Percentiles rank a stretch among this genome's conserved stretches.
Conservation (phyloP, 2,329 filamentous ascomycete genomes). For the Capronia americana region DNA sequence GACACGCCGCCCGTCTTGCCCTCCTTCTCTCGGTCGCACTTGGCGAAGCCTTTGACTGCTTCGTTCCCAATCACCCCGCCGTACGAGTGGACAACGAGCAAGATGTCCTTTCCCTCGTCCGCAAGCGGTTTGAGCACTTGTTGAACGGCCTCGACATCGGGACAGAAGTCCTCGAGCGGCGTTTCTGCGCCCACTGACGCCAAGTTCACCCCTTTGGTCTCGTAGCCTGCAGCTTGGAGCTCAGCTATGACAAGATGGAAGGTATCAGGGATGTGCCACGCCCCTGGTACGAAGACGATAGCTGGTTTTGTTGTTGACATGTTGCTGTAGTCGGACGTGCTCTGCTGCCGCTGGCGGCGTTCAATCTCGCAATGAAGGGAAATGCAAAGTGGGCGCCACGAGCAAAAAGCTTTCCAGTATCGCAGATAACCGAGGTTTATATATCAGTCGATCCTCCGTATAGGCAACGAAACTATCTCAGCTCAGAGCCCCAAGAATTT, state of each 20-base stretch:
- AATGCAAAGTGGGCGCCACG: background rate
- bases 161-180: conserved; percentile 45
- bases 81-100: conserved; percentile 47
- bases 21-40: conserved; percentile 36
- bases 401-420: background rate
- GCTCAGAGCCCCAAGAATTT: background rate
- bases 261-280: conserved; percentile 47
- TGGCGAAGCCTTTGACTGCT: conserved; percentile 43
- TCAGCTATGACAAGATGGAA: conserved; percentile 44
- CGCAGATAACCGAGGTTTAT: background rate
- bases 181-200: conserved; percentile 43
- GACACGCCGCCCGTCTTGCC: conserved; percentile 43
- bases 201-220: conserved; percentile 43
- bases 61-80: conserved; percentile 44
- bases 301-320: conserved; percentile 34
- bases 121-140: conserved; percentile 36
- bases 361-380: background rate
- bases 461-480: background rate
- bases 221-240: conserved; percentile 46
- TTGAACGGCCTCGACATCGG: conserved; percentile 48
- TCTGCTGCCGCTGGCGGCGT: background rate
- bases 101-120: conserved; percentile 41
- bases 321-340: background rate
- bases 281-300: conserved; percentile 51
- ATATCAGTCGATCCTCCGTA: background rate